phyloP scores from a whole-genome alignment of 2,329 filamentous ascomycete genomes.

The Mollisia scopiformis region DNA sequence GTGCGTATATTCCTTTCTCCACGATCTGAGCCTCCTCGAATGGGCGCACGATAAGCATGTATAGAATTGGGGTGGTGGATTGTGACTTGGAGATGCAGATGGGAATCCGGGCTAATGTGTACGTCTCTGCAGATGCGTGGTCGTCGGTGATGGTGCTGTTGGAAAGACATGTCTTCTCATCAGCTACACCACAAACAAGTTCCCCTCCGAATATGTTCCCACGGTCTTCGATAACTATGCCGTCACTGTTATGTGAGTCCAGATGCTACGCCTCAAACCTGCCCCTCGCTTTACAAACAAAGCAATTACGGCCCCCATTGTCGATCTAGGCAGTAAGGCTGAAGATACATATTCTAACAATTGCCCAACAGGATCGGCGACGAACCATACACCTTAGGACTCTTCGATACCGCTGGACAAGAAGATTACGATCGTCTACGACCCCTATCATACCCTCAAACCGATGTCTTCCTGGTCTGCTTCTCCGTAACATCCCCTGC shows the following conservation, averaged over 20 bases:
- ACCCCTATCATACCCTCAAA: conserved; percentile 96
- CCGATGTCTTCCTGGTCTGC: conserved; percentile 98
- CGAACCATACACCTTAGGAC: conserved; percentile 94
- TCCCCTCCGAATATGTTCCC: conserved; percentile 98
- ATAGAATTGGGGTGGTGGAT: background rate
- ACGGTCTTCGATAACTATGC: conserved; percentile 99
- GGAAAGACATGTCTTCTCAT: conserved; percentile 99
- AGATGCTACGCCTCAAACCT: background rate
- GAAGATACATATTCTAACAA: conserved; percentile 13
- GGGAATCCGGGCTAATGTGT: conserved; percentile 24
- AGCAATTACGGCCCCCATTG: background rate
- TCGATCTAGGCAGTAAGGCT: background rate
- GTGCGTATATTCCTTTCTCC: conserved; percentile 43
- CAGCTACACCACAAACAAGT: conserved; percentile 99
- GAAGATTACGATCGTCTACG: conserved; percentile 99
- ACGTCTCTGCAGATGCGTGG: conserved; percentile 77
- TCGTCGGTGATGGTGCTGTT: conserved; percentile 98
- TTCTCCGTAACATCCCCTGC: conserved; percentile 97
- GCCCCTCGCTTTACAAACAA: background rate
- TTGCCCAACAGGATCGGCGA: conserved; percentile 83
- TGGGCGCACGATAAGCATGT: conserved; percentile 1
- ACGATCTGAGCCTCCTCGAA: conserved; percentile 11
- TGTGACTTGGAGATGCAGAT: background rate
- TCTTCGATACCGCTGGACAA: conserved; percentile 98
- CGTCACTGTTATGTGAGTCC: conserved; percentile 95